Evolutionary conservation across 208 protist genomes (phyloP), one percentile per base, ranked within the genome.

Genomic region (Phytomonas francai): DNA sequence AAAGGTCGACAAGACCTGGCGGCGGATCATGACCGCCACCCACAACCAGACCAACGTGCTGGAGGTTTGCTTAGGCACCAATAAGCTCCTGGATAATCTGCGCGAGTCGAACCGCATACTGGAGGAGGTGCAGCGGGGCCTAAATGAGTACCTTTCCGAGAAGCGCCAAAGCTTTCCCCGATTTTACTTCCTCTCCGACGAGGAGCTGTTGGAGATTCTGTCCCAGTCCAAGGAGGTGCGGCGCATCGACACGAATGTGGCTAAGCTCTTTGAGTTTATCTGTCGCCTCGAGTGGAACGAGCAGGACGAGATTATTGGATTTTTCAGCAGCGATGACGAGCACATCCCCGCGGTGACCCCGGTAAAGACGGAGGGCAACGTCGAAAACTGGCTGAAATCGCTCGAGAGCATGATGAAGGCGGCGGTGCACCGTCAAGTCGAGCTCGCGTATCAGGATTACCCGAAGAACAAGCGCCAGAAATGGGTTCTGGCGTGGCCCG

Each of bases 141-240:
- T 99, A 9, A 97, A 97, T 75, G 96, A 99, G 77, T 99, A 99
- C 80, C 84, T 99, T 25, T 87, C 94, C 29, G 97, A 97, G 54
- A 98, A 98, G 83, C 87, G 96, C 9, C 88, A 97, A 71, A 81
- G 83, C 29, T 98, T 98, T 68, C 92, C 95, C 22, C 80, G 93
- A 65, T 97, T 97, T 71, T 98, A 97, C 75, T 98, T 97, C 34
- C 71, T 97, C 16, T 97, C 91, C 32, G 92, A 97, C 77, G 89
- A 97, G 79, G 89, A 97, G 65, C 86, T 98, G 65, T 76, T 98
- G 1, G 90, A 98, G 76, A 98, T 99, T 68, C 81, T 99, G 61
- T 98, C 97, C 5, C 92, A 99, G 77, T 93, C 95, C 25, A 97
- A 92, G 72, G 96, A 99, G 72, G 97, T 98, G 68, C 82, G 76